Base-by-base conservation (phyloP, 2,329 filamentous ascomycete species). In the Colletotrichum godetiae region DNA sequence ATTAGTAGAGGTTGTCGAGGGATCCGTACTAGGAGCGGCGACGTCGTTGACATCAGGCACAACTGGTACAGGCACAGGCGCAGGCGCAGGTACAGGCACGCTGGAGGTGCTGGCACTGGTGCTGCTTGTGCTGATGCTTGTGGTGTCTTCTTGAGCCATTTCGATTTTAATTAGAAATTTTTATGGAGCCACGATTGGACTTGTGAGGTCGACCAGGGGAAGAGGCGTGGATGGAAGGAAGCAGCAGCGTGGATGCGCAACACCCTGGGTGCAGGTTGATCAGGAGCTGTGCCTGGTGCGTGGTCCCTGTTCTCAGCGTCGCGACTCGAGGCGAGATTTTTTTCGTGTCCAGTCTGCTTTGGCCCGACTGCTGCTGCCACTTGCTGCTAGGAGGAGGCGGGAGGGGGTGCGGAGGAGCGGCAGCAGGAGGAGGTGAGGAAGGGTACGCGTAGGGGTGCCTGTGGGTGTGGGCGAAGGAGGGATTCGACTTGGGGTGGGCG, bases 141-240 rank as follows among this genome's bases (percentile, higher is more conserved):
- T 66, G 67, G 35, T 72, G 74, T 74, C 75, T 67, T 76, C 77
- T 79, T 81, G 81, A 80, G 80, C 80, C 81, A 82, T 81, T 78
- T 81, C 79, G 80, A 79, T 80, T 81, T 83, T 81, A 82, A 82
- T 83, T 82, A 80, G 80, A 79, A 76, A 79, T 80, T 81, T 81
- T 81, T 81, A 81, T 81, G 80, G 80, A 81, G 80, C 80, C 81
- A 79, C 78, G 78, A 81, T 81, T 80, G 73, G 66, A 59, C 72
- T 70, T 78, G 78, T 77, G 75, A 76, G 77, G 78, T 76, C 78
- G 77, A 78, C 74, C 75, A 78, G 78, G 78, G 79, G 78, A 75
- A 67, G 70, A 70, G 67, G 70, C 70, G 70, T 73, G 69, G 52
- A 68, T 72, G 69, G 69, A n/a, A 49, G 42, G 42, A 68, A 62